These are phyloP conservation scores for Helichrysum umbraculigerum DNA, from an alignment of 129 eudicot genomes.

Conservation along the genomic window DNA sequence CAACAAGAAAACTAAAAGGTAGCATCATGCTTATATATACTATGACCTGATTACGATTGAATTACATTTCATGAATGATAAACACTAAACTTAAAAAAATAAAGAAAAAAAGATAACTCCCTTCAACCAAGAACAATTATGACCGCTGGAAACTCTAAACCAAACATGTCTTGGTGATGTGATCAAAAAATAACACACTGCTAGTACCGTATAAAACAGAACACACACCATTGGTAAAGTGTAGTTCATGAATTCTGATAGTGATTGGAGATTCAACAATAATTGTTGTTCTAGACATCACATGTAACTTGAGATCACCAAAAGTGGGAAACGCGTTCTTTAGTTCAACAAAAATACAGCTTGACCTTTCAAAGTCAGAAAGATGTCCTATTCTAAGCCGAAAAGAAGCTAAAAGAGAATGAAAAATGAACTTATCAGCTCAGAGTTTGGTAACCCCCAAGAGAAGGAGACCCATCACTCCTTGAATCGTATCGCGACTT, in stretches of 20 bases:
- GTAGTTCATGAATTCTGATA: background rate
- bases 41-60: no score
- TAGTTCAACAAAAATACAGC: slow-evolving; percentile 9
- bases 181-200: background rate
- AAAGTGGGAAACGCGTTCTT: background rate
- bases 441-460: slow-evolving; percentile 18
- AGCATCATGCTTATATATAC: background rate
- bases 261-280: background rate
- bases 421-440: background rate
- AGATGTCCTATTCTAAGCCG: background rate
- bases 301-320: slow-evolving; percentile 11
- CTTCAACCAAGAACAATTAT: background rate
- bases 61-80: no score
- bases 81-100: no score
- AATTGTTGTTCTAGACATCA: slow-evolving; percentile 1
- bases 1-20: background rate
- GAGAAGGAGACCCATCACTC: slow-evolving; percentile 34
- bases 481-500: slow-evolving; percentile 42
- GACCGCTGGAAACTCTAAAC: background rate
- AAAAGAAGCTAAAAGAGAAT: slow-evolving; percentile 5
- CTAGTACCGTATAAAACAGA: background rate
- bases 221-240: background rate
- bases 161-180: background rate
- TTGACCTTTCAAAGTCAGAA: background rate
- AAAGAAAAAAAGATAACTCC: background rate